phyloP scores from a whole-genome alignment of 2,329 filamentous ascomycete species.

The Tolypocladium tundrense region DNA sequence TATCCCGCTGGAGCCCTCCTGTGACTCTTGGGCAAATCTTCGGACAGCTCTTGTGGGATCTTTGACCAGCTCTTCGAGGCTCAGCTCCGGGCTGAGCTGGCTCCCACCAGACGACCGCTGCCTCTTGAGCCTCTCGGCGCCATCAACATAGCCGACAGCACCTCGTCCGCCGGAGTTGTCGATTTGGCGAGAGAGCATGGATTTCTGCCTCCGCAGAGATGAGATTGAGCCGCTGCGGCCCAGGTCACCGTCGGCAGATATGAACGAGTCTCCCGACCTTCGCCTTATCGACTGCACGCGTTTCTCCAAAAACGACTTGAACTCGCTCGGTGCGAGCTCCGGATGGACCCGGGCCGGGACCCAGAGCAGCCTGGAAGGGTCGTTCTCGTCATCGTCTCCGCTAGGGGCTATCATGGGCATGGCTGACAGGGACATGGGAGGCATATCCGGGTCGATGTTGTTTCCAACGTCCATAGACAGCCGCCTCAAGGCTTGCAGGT shows the following conservation, averaged over 20 bases:
- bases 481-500: constrained; percentile 77
- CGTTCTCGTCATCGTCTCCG: constrained; percentile 70
- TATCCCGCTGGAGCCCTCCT: constrained; percentile 30
- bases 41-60: constrained; percentile 65
- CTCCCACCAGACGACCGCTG: constrained; percentile 51
- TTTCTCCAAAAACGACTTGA: constrained; percentile 92
- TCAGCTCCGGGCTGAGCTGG: constrained; percentile 49
- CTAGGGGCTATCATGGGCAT: constrained; percentile 65
- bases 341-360: constrained; percentile 91
- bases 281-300: constrained; percentile 83
- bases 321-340: constrained; percentile 88
- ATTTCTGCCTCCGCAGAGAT: constrained; percentile 76
- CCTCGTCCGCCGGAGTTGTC: constrained; percentile 54
- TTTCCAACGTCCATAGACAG: constrained; percentile 92
- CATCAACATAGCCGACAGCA: constrained; percentile 64
- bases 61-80: constrained; percentile 71
- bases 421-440: constrained; percentile 56
- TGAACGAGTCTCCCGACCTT: constrained; percentile 61
- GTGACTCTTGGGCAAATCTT: constrained; percentile 51
- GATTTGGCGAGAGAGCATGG: constrained; percentile 88
- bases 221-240: constrained; percentile 45
- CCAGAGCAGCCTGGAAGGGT: constrained; percentile 85
- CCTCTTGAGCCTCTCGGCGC: constrained; percentile 67
- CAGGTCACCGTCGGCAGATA: constrained; percentile 44
- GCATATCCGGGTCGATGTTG: constrained; percentile 61